phyloP scores from a whole-genome alignment of 2,329 filamentous ascomycete genomes.

The Pleomassaria siparia region DNA sequence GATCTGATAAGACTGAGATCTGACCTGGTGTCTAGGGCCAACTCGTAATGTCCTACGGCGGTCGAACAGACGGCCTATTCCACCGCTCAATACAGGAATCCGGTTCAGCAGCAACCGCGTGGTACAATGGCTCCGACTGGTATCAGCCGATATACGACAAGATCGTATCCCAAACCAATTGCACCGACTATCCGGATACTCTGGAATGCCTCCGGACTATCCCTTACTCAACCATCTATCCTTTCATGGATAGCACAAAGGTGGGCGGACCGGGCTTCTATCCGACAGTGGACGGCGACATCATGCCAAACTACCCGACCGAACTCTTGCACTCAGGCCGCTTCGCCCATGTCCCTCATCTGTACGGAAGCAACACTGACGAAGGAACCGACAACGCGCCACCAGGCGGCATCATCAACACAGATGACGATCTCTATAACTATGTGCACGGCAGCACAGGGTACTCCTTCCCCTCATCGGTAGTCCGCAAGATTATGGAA shows the following conservation, averaged over 20 bases:
- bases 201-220: constrained; percentile 58
- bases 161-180: constrained; percentile 55
- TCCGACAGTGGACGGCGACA: constrained; percentile 58
- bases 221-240: constrained; percentile 61
- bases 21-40: constrained; percentile 23
- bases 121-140: constrained; percentile 43
- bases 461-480: constrained; percentile 31
- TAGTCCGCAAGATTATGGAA: constrained; percentile 34
- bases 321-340: constrained; percentile 58
- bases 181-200: constrained; percentile 49
- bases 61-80: constrained; percentile 38
- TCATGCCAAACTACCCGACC: constrained; percentile 57
- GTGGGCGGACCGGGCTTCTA: constrained; percentile 43
- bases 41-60: constrained; percentile 37
- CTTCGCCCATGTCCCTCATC: constrained; percentile 65
- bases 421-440: constrained; percentile 51
- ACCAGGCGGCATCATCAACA: constrained; percentile 55
- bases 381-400: constrained; percentile 64
- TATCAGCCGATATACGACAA: constrained; percentile 53
- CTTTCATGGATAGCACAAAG: constrained; percentile 50
- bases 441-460: constrained; percentile 38
- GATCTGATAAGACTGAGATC: neutral
- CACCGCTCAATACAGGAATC: constrained; percentile 42
- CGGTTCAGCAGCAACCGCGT: constrained; percentile 41
- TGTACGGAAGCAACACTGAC: constrained; percentile 66